Conservation (phyloP, 2,329 filamentous ascomycete genomes). For the Zymoseptoria crescenta region DNA sequence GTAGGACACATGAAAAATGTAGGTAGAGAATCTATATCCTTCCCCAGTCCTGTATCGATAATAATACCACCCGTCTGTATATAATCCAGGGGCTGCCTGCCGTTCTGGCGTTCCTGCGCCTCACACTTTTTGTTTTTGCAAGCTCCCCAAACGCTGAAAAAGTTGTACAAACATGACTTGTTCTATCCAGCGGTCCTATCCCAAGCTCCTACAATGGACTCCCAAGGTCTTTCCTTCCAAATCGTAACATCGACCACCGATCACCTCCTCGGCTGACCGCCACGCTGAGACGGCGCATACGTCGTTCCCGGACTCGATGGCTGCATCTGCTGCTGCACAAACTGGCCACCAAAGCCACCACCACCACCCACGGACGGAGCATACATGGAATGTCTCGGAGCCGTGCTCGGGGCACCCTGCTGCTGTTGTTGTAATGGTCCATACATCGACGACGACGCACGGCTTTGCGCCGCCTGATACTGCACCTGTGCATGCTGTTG, state of each 20-base stretch:
- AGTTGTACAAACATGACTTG: too few species aligned
- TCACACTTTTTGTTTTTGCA: not conserved
- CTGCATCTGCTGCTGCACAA: conserved; percentile 9
- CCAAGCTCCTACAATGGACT: not conserved
- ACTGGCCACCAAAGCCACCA: conserved; percentile 15
- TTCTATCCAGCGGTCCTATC: not conserved
- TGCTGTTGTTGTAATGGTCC: conserved; percentile 7
- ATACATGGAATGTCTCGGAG: not conserved
- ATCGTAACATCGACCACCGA: not conserved
- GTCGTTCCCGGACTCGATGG: not conserved
- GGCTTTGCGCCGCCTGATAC: not conserved
- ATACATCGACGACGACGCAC: conserved; percentile 1
- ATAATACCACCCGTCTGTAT: not conserved
- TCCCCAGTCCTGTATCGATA: not conserved
- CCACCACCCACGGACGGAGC: conserved; percentile 5
- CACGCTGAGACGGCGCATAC: not conserved
- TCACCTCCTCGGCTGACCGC: not conserved
- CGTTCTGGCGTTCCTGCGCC: not conserved
- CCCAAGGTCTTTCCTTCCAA: not conserved
- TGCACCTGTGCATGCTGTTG: not conserved
- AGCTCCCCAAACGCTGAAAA: too few species aligned
- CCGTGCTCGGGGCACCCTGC: not conserved
- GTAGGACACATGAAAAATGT: not conserved
- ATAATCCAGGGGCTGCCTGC: not conserved
- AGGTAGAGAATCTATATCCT: not conserved